Base-by-base conservation (phyloP, 768 basidiomycete genomes). In the Lactifluus hygrophoroides region DNA sequence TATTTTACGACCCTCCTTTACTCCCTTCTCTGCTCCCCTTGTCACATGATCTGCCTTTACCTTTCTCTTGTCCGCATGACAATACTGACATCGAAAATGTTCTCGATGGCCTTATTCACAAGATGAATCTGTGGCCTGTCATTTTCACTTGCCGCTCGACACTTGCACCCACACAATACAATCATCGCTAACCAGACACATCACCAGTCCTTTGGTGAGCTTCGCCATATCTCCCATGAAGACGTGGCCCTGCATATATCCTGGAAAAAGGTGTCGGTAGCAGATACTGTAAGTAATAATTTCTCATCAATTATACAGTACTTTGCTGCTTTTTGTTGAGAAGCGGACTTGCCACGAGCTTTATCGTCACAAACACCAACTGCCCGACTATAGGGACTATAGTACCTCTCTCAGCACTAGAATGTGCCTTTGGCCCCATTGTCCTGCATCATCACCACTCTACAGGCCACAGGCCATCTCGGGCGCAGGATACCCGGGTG, bases 391-490 rank as follows among this genome's bases (percentile, higher is more conserved):
- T 95, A 1, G 94, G 89, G 43, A 79, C 86, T 68, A 90, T 92
- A 58, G 83, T 96, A 58, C 91, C 94, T n/a, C 84, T 97, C 65
- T 80, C 83, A 48, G 93, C 94, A 0, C 81, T 97, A 64, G 94
- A 96, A 71, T 82, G 79, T 61, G 79, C 88, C 0, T 99, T 98
- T 61, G 96, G 96, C 5, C 94, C 94, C n/a, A 77, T 99, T 69
- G 65, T 80, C 84, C 2, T 84, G 91, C 67, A 76, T 97, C 67
- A 87, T 94, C 69, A 96, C 93, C 6, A 99, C 96, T 5, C 84
- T 98, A n/a, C n/a, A n/a, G n/a, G n/a, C n/a, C n/a, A 80, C 96
- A 99, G 71, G 96, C 96, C 60, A 94, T 98, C 72, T 94, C 91
- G 0, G 96, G 96, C 37, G 94, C 82, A 0, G 96, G 96, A n/a